Conservation (phyloP, 1,284 basidiomycete species). For the Rhodotorula sp. region DNA sequence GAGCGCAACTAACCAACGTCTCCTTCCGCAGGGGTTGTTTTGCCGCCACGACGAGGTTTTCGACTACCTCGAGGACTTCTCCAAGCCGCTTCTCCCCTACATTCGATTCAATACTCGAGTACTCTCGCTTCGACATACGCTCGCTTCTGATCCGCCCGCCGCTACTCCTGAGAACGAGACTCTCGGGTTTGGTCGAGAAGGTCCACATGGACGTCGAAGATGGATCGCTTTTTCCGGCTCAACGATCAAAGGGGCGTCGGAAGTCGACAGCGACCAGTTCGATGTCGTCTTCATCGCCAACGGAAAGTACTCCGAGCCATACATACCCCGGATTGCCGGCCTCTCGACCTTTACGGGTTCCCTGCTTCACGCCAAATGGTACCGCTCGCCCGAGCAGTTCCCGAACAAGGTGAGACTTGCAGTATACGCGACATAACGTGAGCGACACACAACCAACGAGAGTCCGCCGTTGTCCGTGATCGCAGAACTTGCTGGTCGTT, state of each 20-base stretch:
- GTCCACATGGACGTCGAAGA: conserved; percentile 7
- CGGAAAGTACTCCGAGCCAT: conserved; percentile 55
- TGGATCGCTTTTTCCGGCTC: conserved; percentile 43
- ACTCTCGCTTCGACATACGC: conserved; percentile 40
- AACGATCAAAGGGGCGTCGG: neutral
- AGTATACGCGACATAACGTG: no score
- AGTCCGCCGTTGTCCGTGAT: no score
- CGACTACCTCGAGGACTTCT: conserved; percentile 51
- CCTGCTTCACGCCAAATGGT: conserved; percentile 55
- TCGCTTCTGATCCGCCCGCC: conserved; percentile 2
- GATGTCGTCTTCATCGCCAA: conserved; percentile 51
- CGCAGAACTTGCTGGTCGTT: conserved; percentile 53
- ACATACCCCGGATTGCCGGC: conserved; percentile 51
- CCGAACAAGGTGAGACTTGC: conserved; percentile 36
- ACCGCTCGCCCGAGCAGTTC: conserved; percentile 48
- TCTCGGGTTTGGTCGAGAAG: neutral
- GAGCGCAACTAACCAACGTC: no score
- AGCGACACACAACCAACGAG: no score
- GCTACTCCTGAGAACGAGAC: no score
- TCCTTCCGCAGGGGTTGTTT: conserved; percentile 17
- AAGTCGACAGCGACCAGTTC: conserved; percentile 40
- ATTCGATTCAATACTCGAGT: conserved; percentile 51
- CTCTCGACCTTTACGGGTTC: conserved; percentile 50
- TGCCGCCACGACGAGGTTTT: conserved; percentile 42
- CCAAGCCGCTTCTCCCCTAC: conserved; percentile 38